Base-by-base conservation (phyloP, 306 rosid species). In the Pterocarpus macrocarpus region DNA sequence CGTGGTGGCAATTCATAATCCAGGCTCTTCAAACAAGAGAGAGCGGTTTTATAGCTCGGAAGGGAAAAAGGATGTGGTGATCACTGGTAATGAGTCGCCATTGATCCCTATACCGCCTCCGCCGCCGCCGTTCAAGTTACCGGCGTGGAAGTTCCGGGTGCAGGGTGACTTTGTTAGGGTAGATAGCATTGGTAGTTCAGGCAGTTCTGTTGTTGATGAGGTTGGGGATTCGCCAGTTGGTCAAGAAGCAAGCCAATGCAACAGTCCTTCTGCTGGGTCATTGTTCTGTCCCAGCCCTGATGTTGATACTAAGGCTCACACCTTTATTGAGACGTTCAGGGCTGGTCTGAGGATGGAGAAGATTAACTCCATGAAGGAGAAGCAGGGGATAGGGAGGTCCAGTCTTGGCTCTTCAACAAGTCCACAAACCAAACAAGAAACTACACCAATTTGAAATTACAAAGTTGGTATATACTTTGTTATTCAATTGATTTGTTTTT, bases 271-370 rank as follows among this genome's bases (percentile, higher is more conserved):
- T 76, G 80, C 7, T 5, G 41, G 14, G 22, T 70, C 87, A 11
- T 76, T 82, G 80, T 94, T 82, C 84, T 94, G 97, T 82, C 86
- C 88, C 11, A 95, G 97, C 82, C 98, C 98, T 2, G 98, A 95
- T 68, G 97, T 95, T 45, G 86, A 95, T 83, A 89, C 91, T 47
- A 91, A 95, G 77, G 98, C 98, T 75, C 89, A 89, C 28, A 90
- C 77, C 52, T 95, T 95, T 87, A 95, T 95, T 52, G 84, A 80
- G 64, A 91, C 80, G 80, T 90, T 95, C 76, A 90, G 94, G 82
- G 97, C 98, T 43, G 91, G 90, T 53, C 81, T 95, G 85, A 83
- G 79, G 86, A 65, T 91, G 81, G 95, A 92, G 84, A 92, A 89
- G 90, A 87, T 91, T 83, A 90, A 95, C 34, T 95, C 98, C 38